phyloP scores from a whole-genome alignment of 768 basidiomycete species.

The Russula olivacea region DNA sequence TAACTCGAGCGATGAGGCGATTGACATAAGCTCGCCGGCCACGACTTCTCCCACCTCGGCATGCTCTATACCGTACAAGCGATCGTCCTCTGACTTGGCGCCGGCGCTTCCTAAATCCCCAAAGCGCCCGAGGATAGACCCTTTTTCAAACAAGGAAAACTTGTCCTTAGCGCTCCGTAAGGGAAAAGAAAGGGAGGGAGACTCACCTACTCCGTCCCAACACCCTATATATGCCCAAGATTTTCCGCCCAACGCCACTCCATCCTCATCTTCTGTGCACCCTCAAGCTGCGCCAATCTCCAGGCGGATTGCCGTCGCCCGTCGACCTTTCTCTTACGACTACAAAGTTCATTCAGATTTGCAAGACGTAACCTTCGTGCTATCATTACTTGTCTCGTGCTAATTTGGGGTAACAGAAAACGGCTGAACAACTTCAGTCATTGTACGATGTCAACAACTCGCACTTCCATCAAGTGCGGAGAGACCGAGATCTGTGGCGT shows the following conservation, averaged over 20 bases:
- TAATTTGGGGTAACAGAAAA: conserved; percentile 6
- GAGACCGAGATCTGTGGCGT: conserved; percentile 6
- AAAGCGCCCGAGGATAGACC: conserved; percentile 12
- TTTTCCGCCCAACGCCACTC: not conserved
- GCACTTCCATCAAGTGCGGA: conserved; percentile 4
- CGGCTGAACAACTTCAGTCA: not conserved
- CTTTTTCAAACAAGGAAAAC: conserved; percentile 14
- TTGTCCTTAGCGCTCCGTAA: not conserved
- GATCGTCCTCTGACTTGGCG: conserved; percentile 5
- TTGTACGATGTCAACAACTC: conserved; percentile 12
- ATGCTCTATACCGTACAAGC: conserved; percentile 14
- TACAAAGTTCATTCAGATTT: conserved; percentile 14
- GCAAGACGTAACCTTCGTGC: conserved; percentile 2
- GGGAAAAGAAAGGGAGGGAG: conserved; percentile 12
- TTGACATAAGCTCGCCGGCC: conserved; percentile 19
- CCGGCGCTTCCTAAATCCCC: not conserved
- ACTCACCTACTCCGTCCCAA: not conserved
- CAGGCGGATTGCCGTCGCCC: not conserved
- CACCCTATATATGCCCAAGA: not conserved
- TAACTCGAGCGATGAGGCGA: conserved; percentile 14
- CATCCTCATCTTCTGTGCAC: not conserved
- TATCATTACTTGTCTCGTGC: not conserved
- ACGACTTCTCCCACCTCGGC: conserved; percentile 8
- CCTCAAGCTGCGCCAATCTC: not conserved
- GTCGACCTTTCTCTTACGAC: not conserved